Evolutionary conservation across 768 basidiomycete species (phyloP).

Genomic region (Jaapia argillacea): DNA sequence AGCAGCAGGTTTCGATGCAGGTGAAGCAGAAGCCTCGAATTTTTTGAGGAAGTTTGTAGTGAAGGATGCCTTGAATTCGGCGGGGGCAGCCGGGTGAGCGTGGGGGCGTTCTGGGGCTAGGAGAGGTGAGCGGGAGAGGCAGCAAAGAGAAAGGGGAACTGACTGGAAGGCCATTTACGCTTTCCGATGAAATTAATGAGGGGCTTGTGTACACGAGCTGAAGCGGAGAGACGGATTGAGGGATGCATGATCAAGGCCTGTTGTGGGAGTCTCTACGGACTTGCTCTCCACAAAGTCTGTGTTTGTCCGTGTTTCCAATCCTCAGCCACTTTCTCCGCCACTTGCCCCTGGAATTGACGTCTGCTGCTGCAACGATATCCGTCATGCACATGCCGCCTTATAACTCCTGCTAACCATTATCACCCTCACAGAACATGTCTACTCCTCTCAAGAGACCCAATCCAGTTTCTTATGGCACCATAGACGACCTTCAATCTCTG

Average conservation of each 20-base stretch:
- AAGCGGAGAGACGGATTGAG: slow-evolving; percentile 2
- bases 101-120: slow-evolving; percentile 30
- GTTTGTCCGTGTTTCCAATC: too few relatives aligned
- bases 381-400: too few relatives aligned
- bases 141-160: background rate
- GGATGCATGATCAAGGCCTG: slow-evolving; percentile 7
- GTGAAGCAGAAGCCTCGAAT: slow-evolving; percentile 14
- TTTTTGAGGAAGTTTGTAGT: slow-evolving; percentile 28
- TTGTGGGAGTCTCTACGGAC: too few relatives aligned
- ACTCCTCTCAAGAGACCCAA: too few relatives aligned
- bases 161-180: slow-evolving; percentile 8
- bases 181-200: slow-evolving; percentile 18
- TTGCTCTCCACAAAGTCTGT: too few relatives aligned
- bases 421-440: too few relatives aligned
- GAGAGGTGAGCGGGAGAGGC: background rate
- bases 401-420: too few relatives aligned
- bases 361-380: too few relatives aligned
- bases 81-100: slow-evolving; percentile 61
- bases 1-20: slow-evolving; percentile 8
- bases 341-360: too few relatives aligned
- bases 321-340: too few relatives aligned
- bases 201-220: slow-evolving; percentile 9
- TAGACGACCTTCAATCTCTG: too few relatives aligned
- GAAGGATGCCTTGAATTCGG: slow-evolving; percentile 44
- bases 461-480: too few relatives aligned